Conservation (phyloP, 225 moss, liverwort and hornwort genomes). For the Takakia lepidozioides region DNA sequence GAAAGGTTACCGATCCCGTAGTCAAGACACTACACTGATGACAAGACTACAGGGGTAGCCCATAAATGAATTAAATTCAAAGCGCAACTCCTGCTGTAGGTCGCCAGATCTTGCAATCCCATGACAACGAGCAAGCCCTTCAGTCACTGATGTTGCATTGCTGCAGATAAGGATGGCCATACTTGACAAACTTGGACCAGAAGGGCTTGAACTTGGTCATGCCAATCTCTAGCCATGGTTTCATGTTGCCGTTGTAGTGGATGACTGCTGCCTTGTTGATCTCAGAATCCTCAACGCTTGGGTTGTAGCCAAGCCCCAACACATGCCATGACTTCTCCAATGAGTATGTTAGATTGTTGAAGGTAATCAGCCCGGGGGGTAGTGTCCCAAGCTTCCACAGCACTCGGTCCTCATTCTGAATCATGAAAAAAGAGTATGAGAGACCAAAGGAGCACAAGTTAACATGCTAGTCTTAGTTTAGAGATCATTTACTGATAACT, state of each 20-base stretch:
- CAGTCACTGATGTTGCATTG: too few species aligned
- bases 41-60: too few species aligned
- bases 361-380: conserved; percentile 48
- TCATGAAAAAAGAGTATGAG: too few species aligned
- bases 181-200: conserved; percentile 53
- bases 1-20: too few species aligned
- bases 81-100: too few species aligned
- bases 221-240: conserved; percentile 51
- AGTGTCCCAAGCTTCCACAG: conserved; percentile 52
- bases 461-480: too few species aligned
- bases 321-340: conserved; percentile 50
- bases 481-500: too few species aligned
- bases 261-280: conserved; percentile 48
- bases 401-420: conserved; percentile 46
- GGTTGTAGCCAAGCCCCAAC: conserved; percentile 48
- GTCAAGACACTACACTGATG: too few species aligned
- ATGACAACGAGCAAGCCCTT: too few species aligned
- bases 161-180: conserved; percentile 8
- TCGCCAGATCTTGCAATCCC: too few species aligned
- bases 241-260: conserved; percentile 64
- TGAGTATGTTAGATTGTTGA: conserved; percentile 40
- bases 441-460: conserved; percentile 1
- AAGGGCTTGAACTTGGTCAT: conserved; percentile 50
- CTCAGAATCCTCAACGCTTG: conserved; percentile 33
- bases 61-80: too few species aligned